Base-by-base conservation (phyloP, 495 filamentous ascomycete species). In the Penicillium salamii region DNA sequence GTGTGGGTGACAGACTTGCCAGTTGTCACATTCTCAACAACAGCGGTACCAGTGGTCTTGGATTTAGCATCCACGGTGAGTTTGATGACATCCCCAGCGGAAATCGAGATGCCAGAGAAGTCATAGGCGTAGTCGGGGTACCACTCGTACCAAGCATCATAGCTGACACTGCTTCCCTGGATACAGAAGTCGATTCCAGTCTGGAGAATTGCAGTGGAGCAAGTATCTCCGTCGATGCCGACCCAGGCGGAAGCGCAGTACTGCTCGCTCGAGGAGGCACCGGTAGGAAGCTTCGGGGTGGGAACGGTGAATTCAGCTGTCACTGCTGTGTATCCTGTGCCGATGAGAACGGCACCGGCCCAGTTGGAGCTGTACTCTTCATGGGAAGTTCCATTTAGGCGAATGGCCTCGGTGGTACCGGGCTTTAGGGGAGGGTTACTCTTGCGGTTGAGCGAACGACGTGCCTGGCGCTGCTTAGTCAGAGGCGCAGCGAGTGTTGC, bases 131-230 rank as follows among this genome's bases (percentile, higher is more conserved):
- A 63, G n/a, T 61, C 57, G 12, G 78, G 77, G 52, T 71, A 80
- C 78, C 77, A 82, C 54, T 82, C 78, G 45, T 79, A 81, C 79
- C 80, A 83, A 17, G 73, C 64, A 33, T 74, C 70, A 48, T 69
- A 83, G 7, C 55, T 50, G 1, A 69, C 67, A 7, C 51, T 26
- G 39, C 57, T 40, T 38, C 52, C 46, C 13, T 59, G 26, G 18
- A 77, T 65, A 42, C 66, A 72, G 52, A 79, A 78, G 54, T 81
- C 78, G 21, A 79, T 57, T 23, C 81, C 81, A 0, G 78, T 75
- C 52, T 80, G 75, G 26, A 82, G 59, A 42, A 80, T 77, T 9
- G 75, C 70, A 17, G 61, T 69, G 45, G 53, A 47, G 59, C 69
- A 78, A 8, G 71, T 77, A 46, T 72, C 70, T 7, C 74, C 78